These are phyloP conservation scores for Flaveria bidentis DNA, from an alignment of 129 eudicot genomes.

Conservation along the genomic window DNA sequence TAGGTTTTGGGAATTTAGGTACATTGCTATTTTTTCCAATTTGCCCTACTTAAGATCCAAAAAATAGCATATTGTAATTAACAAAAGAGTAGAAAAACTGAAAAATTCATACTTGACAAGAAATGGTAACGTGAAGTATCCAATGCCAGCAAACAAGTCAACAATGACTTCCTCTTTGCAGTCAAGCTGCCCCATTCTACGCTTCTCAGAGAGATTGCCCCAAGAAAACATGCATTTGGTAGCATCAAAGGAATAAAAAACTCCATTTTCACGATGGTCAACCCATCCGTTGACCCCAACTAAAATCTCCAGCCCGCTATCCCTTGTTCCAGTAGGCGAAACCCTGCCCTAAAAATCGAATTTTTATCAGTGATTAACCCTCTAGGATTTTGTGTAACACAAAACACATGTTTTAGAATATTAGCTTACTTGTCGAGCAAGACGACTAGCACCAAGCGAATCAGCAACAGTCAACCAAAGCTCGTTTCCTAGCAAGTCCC, in stretches of 20 bases:
- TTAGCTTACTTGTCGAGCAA: slow-evolving; percentile 91
- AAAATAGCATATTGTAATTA: background rate
- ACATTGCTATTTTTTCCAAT: background rate
- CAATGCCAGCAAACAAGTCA: slow-evolving; percentile 93
- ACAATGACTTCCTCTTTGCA: slow-evolving; percentile 84
- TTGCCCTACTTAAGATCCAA: slow-evolving; percentile 3
- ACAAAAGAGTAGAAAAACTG: slow-evolving; percentile 8
- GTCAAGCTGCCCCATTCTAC: slow-evolving; percentile 73
- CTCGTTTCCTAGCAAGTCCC: slow-evolving; percentile 64
- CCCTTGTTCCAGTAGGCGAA: slow-evolving; percentile 83
- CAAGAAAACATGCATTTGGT: slow-evolving; percentile 99
- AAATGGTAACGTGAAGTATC: slow-evolving; percentile 85
- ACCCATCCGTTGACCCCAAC: slow-evolving; percentile 94
- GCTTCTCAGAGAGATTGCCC: slow-evolving; percentile 99
- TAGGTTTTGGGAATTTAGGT: background rate
- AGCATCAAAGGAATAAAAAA: slow-evolving; percentile 90
- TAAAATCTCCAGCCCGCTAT: slow-evolving; percentile 85
- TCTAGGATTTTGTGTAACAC: slow-evolving; percentile 18
- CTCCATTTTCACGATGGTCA: slow-evolving; percentile 90
- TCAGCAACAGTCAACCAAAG: slow-evolving; percentile 82
- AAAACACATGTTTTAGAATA: background rate
- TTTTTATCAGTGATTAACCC: background rate
- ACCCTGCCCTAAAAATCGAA: slow-evolving; percentile 65
- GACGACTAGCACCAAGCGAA: slow-evolving; percentile 77
- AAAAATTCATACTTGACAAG: slow-evolving; percentile 69